Conservation (phyloP, 768 basidiomycete species). For the Auricularia sp. region DNA sequence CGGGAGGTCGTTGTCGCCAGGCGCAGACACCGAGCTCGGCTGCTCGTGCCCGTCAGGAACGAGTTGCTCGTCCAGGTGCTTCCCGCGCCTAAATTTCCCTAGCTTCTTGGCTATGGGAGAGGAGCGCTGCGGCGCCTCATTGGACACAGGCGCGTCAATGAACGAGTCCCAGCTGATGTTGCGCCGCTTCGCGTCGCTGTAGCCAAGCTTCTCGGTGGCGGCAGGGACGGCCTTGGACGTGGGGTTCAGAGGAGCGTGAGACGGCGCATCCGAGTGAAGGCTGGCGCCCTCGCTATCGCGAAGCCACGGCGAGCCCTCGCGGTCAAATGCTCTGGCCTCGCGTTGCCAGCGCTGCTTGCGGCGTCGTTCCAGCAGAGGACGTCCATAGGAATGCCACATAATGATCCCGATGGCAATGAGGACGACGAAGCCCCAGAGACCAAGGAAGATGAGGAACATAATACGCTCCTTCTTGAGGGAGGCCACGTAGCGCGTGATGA, state of each 20-base stretch:
- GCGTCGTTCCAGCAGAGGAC: conserved; percentile 34
- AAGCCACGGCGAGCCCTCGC: conserved; percentile 30
- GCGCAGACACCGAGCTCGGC: too few species aligned
- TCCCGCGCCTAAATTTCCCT: neutral
- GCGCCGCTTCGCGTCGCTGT: conserved; percentile 10
- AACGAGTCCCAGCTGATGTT: conserved; percentile 19
- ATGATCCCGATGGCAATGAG: conserved; percentile 65
- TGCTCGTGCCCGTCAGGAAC: neutral
- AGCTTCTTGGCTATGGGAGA: neutral
- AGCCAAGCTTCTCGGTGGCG: conserved; percentile 14
- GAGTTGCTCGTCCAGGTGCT: neutral
- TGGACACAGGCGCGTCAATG: neutral
- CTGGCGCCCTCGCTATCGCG: conserved; percentile 30
- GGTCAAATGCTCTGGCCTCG: conserved; percentile 35
- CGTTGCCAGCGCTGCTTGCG: conserved; percentile 39
- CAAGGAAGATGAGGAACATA: conserved; percentile 77
- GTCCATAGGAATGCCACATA: conserved; percentile 62
- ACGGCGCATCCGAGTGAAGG: conserved; percentile 30
- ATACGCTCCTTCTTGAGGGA: conserved; percentile 71
- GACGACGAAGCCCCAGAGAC: conserved; percentile 73
- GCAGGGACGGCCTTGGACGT: too few species aligned
- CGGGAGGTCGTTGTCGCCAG: neutral
- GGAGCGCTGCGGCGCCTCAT: neutral
- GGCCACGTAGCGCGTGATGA: conserved; percentile 63
- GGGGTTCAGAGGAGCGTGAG: conserved; percentile 9